Evolutionary conservation across 805 yeast species (phyloP).

Genomic region (Deakozyma indianensis): DNA sequence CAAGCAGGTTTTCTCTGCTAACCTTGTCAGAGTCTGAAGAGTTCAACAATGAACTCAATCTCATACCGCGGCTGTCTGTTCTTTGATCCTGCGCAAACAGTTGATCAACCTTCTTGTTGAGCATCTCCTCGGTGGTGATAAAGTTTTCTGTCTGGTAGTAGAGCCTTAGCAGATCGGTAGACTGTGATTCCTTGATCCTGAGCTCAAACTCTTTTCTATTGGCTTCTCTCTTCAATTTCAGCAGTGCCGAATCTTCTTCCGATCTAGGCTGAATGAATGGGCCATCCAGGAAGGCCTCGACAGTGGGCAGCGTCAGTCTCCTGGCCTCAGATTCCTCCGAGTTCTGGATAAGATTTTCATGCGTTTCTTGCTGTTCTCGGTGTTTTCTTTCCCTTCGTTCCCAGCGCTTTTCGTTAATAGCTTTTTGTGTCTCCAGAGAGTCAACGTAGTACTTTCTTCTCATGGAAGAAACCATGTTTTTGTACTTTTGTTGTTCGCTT

Average conservation of each 20-base stretch:
- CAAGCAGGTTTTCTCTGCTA: not conserved
- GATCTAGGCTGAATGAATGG: constrained; percentile 65
- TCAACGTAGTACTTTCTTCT: constrained; percentile 60
- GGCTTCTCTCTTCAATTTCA: constrained; percentile 46
- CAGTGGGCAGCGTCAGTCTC: constrained; percentile 62
- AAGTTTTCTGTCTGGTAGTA: constrained; percentile 57
- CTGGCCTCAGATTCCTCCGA: constrained; percentile 31
- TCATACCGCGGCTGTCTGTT: not conserved
- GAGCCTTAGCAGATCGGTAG: constrained; percentile 47
- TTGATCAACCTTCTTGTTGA: constrained; percentile 40
- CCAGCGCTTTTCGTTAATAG: constrained; percentile 29
- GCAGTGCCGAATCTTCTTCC: constrained; percentile 44
- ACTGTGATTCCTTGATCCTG: constrained; percentile 35
- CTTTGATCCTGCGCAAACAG: constrained; percentile 27
- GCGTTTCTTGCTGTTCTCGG: constrained; percentile 20
- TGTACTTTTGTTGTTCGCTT: constrained; percentile 28
- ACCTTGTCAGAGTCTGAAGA: not conserved
- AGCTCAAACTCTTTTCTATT: constrained; percentile 49
- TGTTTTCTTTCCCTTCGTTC: constrained; percentile 23
- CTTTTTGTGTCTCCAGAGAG: constrained; percentile 42
- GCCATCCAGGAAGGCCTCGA: constrained; percentile 50
- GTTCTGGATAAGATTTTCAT: constrained; percentile 18
- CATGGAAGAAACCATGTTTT: constrained; percentile 40
- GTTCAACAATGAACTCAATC: not conserved
- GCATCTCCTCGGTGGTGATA: constrained; percentile 58